A percentile compares a stretch with the other conserved stretches of the same genome.
Conservation (phyloP, 371 early-diverging fungal species). For the Mucor saturninus region DNA sequence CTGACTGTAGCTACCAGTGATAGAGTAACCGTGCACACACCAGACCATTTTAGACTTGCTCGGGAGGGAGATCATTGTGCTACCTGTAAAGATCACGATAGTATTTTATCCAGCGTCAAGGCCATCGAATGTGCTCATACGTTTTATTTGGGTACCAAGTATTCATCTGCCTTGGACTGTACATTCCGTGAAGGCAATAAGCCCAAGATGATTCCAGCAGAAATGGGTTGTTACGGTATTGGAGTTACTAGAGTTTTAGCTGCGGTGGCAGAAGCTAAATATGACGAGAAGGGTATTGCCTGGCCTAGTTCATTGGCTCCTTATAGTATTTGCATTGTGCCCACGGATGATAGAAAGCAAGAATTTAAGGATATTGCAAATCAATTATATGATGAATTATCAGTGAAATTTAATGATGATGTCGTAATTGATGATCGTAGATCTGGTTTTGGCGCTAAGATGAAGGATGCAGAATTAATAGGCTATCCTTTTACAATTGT, state of each 20-base stretch:
- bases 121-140: conserved; percentile 93
- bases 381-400: conserved; percentile 49
- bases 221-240: conserved; percentile 95
- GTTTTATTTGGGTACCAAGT: conserved; percentile 89
- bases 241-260: conserved; percentile 84
- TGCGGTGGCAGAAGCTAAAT: conserved; percentile 74
- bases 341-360: conserved; percentile 54
- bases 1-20: background rate
- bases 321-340: conserved; percentile 67
- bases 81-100: conserved; percentile 46
- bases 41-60: conserved; percentile 61
- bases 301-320: conserved; percentile 85
- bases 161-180: conserved; percentile 74
- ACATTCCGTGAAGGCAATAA: conserved; percentile 43
- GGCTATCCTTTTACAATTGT: conserved; percentile 76
- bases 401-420: conserved; percentile 25
- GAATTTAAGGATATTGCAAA: conserved; percentile 45
- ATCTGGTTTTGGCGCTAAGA: conserved; percentile 68
- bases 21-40: conserved; percentile 19
- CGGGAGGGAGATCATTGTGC: conserved; percentile 71
- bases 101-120: conserved; percentile 49
- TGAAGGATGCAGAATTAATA: conserved; percentile 75
- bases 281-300: conserved; percentile 70
- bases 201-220: conserved; percentile 53
- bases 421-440: conserved; percentile 68